These are phyloP conservation scores for Cyclotella atomus DNA, from an alignment of 108 stramenopile species.

Conservation along the genomic window DNA sequence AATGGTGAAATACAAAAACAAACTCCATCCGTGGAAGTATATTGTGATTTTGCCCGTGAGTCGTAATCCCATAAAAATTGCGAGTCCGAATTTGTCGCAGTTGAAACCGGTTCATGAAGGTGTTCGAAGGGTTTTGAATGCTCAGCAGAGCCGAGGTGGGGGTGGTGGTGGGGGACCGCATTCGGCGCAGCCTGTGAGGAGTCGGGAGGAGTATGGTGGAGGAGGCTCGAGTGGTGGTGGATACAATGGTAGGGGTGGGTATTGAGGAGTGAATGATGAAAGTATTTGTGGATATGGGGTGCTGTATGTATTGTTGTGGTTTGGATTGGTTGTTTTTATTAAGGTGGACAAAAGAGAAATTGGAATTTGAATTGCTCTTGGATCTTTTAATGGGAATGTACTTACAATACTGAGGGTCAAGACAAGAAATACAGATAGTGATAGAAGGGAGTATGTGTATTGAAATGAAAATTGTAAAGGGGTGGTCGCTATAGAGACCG, in stretches of 20 bases:
- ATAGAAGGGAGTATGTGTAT: too few relatives aligned
- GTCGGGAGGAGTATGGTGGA: slow-evolving; percentile 1
- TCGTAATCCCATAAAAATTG: slow-evolving; percentile 92
- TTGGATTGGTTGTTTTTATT: too few relatives aligned
- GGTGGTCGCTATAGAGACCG: too few relatives aligned
- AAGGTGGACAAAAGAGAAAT: too few relatives aligned
- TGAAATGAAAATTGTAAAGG: too few relatives aligned
- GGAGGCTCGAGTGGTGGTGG: neutral
- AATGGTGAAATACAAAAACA: slow-evolving; percentile 94
- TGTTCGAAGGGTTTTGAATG: slow-evolving; percentile 78
- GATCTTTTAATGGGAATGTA: too few relatives aligned
- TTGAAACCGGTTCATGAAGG: slow-evolving; percentile 90
- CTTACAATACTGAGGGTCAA: too few relatives aligned
- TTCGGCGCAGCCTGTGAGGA: slow-evolving; percentile 10
- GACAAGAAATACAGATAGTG: too few relatives aligned
- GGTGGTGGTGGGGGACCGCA: slow-evolving; percentile 38
- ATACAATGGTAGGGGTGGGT: neutral
- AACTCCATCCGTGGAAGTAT: slow-evolving; percentile 90
- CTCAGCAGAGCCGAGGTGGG: slow-evolving; percentile 77
- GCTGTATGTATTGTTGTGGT: too few relatives aligned
- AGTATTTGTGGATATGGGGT: too few relatives aligned
- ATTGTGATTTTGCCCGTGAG: slow-evolving; percentile 84
- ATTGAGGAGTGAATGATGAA: too few relatives aligned
- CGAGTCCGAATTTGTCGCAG: slow-evolving; percentile 76
- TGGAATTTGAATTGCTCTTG: too few relatives aligned